Evolutionary conservation across 2,329 filamentous ascomycete species (phyloP).

Genomic region (Blumeriella jaapii): DNA sequence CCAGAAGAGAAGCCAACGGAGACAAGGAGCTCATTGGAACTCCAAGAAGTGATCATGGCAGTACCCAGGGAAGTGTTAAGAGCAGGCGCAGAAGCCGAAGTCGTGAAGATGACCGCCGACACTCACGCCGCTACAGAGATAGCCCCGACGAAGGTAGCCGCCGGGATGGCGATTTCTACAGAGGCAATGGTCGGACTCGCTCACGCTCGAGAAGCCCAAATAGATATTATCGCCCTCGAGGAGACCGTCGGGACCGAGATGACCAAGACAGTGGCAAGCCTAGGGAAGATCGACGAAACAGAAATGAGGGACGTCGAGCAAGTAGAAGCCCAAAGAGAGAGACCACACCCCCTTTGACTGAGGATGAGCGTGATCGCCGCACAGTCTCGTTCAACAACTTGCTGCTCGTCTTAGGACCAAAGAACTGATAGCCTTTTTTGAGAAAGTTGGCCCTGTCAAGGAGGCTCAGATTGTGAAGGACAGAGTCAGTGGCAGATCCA

Average conservation of each 20-base stretch:
- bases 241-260: conserved; percentile 39
- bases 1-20: conserved; percentile 33
- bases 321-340: conserved; percentile 34
- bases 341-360: conserved; percentile 63
- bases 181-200: conserved; percentile 49
- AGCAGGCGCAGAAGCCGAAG: conserved; percentile 73
- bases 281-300: conserved; percentile 32
- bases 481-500: conserved; percentile 88
- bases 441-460: conserved; percentile 86
- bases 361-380: conserved; percentile 91
- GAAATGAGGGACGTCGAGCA: conserved; percentile 29
- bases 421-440: conserved; percentile 89
- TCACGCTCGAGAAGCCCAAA: conserved; percentile 63
- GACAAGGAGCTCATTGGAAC: conserved; percentile 50
- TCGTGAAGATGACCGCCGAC: conserved; percentile 63
- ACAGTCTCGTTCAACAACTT: conserved; percentile 96
- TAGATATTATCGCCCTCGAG: conserved; percentile 40
- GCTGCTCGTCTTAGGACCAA: conserved; percentile 85
- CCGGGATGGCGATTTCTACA: conserved; percentile 57
- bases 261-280: conserved; percentile 38
- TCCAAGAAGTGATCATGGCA: conserved; percentile 64
- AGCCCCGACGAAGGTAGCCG: conserved; percentile 34
- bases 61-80: conserved; percentile 56
- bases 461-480: conserved; percentile 99
- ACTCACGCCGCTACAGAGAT: conserved; percentile 60